Percentiles rank a stretch among this genome's conserved stretches.
These are phyloP conservation scores for Theileria orientalis DNA, from an alignment of 169 alveolate genomes.

Conservation along the genomic window DNA sequence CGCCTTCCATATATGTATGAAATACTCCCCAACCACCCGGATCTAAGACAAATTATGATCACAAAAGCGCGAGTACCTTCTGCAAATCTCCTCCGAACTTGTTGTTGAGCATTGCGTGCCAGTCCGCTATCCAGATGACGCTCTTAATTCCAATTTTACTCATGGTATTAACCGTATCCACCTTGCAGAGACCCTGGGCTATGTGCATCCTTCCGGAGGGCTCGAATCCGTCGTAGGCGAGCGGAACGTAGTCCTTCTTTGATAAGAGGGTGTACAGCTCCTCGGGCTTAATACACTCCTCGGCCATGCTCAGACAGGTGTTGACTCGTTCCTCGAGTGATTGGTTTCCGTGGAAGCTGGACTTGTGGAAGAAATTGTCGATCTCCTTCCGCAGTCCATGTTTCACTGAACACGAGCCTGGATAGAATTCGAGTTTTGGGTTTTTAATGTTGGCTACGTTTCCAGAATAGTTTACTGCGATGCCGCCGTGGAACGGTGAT, in stretches of 20 bases:
- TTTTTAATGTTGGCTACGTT: slow-evolving; percentile 21
- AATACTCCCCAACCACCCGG: slow-evolving; percentile 94
- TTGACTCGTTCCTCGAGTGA: slow-evolving; percentile 36
- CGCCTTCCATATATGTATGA: slow-evolving; percentile 98
- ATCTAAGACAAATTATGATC: slow-evolving; percentile 51
- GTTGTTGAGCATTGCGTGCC: slow-evolving; percentile 98
- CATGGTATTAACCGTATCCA: slow-evolving; percentile 90
- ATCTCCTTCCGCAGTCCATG: slow-evolving; percentile 37
- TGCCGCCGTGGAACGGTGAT: slow-evolving; percentile 67
- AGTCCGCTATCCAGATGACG: slow-evolving; percentile 99
- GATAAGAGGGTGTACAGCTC: slow-evolving; percentile 41
- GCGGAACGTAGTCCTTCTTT: slow-evolving; percentile 64
- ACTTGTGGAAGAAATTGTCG: slow-evolving; percentile 4
- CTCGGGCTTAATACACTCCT: slow-evolving; percentile 60
- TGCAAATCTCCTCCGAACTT: slow-evolving; percentile 98
- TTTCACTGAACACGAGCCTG: slow-evolving; percentile 35
- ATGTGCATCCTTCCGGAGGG: slow-evolving; percentile 99
- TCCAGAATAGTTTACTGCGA: slow-evolving; percentile 47
- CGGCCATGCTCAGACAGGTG: slow-evolving; percentile 22
- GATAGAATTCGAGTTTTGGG: slow-evolving; percentile 32
- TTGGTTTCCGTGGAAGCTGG: slow-evolving; percentile 9
- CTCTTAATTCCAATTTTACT: slow-evolving; percentile 95
- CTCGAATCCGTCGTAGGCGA: slow-evolving; percentile 99
- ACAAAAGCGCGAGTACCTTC: slow-evolving; percentile 71
- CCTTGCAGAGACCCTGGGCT: slow-evolving; percentile 94